These are phyloP conservation scores for Phytophthora citrophthora DNA, from an alignment of 352 stramenopile genomes.

Conservation along the genomic window DNA sequence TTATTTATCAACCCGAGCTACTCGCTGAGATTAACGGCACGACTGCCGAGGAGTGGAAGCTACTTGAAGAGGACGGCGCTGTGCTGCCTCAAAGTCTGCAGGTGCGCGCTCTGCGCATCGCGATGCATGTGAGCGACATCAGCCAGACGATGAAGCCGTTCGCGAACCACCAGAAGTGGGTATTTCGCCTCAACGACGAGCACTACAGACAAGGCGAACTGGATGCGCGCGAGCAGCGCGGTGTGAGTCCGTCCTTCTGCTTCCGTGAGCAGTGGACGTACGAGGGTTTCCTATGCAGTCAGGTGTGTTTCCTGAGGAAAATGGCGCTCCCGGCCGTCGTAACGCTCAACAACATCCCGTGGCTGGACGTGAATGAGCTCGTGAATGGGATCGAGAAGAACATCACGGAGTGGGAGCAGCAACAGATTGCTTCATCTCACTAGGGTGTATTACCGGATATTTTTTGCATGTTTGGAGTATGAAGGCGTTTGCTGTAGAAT, in stretches of 20 bases:
- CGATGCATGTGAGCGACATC: constrained; percentile 87
- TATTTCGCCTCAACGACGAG: constrained; percentile 74
- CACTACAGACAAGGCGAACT: constrained; percentile 74
- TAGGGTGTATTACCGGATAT: constrained; percentile 35
- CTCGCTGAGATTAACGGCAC: constrained; percentile 57
- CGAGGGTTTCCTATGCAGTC: constrained; percentile 53
- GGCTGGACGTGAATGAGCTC: constrained; percentile 57
- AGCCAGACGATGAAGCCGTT: constrained; percentile 88
- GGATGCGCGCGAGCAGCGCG: constrained; percentile 46
- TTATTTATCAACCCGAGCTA: constrained; percentile 84
- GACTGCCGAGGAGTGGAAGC: constrained; percentile 49
- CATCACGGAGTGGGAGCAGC: constrained; percentile 56
- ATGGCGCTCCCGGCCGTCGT: constrained; percentile 62
- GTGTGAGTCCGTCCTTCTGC: constrained; percentile 57
- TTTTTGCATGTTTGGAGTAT: constrained; percentile 34
- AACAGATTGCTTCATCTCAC: constrained; percentile 25
- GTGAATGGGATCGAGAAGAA: constrained; percentile 68
- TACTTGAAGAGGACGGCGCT: constrained; percentile 28
- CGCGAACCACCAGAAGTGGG: constrained; percentile 75
- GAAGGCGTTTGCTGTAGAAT: constrained; percentile 40
- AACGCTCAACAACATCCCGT: constrained; percentile 67
- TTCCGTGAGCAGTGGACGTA: constrained; percentile 62
- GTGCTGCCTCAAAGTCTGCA: constrained; percentile 60
- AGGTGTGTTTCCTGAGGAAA: constrained; percentile 69
- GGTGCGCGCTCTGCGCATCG: constrained; percentile 57